Evolutionary conservation across 345 rosid species (phyloP).

Genomic region (Syzygium oleosum): DNA sequence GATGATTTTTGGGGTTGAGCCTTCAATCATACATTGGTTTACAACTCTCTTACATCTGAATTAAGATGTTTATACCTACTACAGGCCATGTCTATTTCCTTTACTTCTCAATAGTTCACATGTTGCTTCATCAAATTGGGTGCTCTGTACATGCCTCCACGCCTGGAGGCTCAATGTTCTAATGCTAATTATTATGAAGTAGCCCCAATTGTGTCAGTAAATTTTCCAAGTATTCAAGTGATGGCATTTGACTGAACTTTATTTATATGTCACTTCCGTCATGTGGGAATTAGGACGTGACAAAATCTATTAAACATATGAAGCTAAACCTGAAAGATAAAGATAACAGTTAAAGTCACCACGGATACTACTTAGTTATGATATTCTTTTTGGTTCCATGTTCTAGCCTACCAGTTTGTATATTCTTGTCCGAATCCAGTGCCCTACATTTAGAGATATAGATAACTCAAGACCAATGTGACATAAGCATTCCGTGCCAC

Average conservation of each 20-base stretch:
- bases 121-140: not conserved
- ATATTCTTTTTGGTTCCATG: not conserved
- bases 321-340: not conserved
- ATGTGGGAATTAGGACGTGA: not conserved
- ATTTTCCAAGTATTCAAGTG: not conserved
- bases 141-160: not conserved
- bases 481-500: not conserved
- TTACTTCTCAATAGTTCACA: not conserved
- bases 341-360: not conserved
- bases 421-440: not conserved
- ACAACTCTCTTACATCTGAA: not conserved
- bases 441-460: not conserved
- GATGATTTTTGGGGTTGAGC: not conserved
- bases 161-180: not conserved
- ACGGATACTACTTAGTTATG: rapidly evolving
- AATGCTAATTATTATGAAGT: not conserved
- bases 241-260: not conserved
- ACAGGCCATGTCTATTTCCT: not conserved
- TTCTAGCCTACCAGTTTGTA: not conserved
- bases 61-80: not conserved
- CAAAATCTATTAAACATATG: not conserved
- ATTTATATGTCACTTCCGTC: not conserved
- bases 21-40: not conserved
- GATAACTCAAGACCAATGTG: not conserved
- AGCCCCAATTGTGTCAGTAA: not conserved